phyloP scores from a whole-genome alignment of 768 basidiomycete genomes.

The Suillus paluster region DNA sequence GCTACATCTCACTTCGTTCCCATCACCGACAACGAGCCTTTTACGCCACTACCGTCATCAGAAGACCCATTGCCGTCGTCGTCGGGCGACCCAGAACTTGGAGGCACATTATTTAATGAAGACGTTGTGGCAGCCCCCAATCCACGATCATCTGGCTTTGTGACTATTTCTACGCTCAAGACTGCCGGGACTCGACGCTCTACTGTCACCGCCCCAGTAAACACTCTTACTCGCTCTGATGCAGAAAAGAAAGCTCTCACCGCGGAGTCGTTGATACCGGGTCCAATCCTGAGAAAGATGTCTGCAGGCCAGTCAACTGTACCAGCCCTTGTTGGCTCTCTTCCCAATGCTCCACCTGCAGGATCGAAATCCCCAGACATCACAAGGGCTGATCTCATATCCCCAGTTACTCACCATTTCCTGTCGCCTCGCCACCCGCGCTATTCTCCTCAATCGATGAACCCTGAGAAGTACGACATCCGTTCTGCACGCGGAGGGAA shows the following conservation, averaged over 20 bases:
- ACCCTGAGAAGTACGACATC: slow-evolving; percentile 71
- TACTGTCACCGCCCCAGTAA: not conserved
- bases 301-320: not conserved
- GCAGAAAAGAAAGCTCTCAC: not conserved
- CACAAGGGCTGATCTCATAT: not conserved
- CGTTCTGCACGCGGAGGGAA: slow-evolving; percentile 78
- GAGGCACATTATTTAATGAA: slow-evolving; percentile 15
- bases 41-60: slow-evolving; percentile 13
- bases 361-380: not conserved
- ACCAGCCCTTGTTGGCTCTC: not conserved
- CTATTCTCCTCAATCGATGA: slow-evolving; percentile 39
- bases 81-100: slow-evolving; percentile 10
- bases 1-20: slow-evolving; percentile 31
- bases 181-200: slow-evolving; percentile 13
- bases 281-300: slow-evolving; percentile 8
- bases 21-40: slow-evolving; percentile 27
- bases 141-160: slow-evolving; percentile 78
- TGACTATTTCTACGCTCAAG: slow-evolving; percentile 63
- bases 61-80: slow-evolving; percentile 26
- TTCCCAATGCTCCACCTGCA: not conserved
- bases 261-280: not conserved
- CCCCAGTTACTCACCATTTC: not conserved
- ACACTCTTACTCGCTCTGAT: no score
- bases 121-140: slow-evolving; percentile 52
- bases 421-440: slow-evolving; percentile 35